Evolutionary conservation across 2,329 filamentous ascomycete genomes (phyloP), one percentile per base, ranked within the genome.

Genomic region (Trichoderma breve): DNA sequence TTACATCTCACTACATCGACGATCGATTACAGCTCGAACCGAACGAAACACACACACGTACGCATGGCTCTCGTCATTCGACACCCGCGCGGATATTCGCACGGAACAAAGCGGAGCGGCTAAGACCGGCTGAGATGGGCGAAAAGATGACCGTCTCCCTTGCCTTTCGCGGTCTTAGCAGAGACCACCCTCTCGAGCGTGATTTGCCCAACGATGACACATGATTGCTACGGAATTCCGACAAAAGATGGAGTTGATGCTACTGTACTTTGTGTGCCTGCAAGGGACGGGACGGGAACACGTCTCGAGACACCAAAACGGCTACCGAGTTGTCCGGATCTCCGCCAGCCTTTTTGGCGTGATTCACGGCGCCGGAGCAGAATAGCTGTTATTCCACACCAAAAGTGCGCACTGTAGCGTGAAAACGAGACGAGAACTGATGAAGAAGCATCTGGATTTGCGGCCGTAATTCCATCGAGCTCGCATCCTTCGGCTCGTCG

Each of bases 401-500:
- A 68, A 34, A 21, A n/a, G n/a, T 21, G 26, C 30, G 65, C 53
- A 60, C 65, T 43, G 55, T 39, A 32, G 26, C 55, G 65, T 68
- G 65, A 68, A 68, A 28, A 47, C 39, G n/a, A 47, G n/a, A 43
- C 14, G 34, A 36, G 11, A 34, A 36, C 18, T 28, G 18, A 34
- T 11, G 15, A 11, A 24, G n/a, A 60, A 18, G 36, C 36, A 18
- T 39, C 15, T 21, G 30, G 30, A 36, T 14, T 55, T 18, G 62
- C 36, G 39, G 55, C 32, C 15, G 47, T 26, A 11, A 11, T 67
- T 24, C 64, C 51, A 57, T 18, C 26, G 9, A 28, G 36, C 15
- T 61, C n/a, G n/a, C 43, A 53, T 51, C 51, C 36, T 60, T 72
- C 63, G 70, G 70, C 21, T 72, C 55, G 64, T 72, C 70, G 70